Percentiles rank a stretch among this genome's conserved stretches.
Evolutionary conservation across 1,139 yeast species (phyloP).

Genomic region (Suhomyces chickasaworum): DNA sequence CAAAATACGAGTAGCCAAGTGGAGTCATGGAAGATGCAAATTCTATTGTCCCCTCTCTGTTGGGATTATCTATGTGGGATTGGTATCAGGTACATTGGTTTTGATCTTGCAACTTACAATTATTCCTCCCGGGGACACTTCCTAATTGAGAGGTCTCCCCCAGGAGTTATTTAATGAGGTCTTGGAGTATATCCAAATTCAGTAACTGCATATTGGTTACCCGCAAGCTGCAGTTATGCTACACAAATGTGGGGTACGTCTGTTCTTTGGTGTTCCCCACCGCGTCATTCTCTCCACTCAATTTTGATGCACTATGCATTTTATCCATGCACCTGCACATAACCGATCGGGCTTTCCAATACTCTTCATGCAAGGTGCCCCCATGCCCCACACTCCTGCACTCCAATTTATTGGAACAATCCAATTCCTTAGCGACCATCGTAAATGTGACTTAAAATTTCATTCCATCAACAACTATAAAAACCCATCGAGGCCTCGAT

Average conservation of each 20-base stretch:
- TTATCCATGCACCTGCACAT: neutral
- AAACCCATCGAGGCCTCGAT: neutral
- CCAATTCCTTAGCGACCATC: neutral
- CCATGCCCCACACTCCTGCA: neutral
- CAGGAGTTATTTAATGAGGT: neutral
- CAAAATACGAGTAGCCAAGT: neutral
- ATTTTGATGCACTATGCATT: neutral
- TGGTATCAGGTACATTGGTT: neutral
- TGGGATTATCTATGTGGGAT: neutral
- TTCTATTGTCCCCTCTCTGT: neutral
- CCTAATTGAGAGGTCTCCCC: neutral
- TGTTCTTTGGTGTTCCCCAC: neutral
- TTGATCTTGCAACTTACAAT: neutral
- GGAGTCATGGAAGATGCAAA: neutral
- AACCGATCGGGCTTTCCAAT: neutral
- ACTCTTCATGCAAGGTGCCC: neutral
- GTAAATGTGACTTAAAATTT: neutral
- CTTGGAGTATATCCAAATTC: neutral
- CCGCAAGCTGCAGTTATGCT: neutral
- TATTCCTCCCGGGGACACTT: neutral
- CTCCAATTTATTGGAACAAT: neutral
- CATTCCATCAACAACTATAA: neutral
- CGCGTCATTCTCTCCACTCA: neutral
- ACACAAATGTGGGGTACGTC: conserved; percentile 1
- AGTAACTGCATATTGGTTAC: neutral